These are phyloP conservation scores for Juncus effusus DNA, from an alignment of 176 grass and related monocot species.

Conservation along the genomic window DNA sequence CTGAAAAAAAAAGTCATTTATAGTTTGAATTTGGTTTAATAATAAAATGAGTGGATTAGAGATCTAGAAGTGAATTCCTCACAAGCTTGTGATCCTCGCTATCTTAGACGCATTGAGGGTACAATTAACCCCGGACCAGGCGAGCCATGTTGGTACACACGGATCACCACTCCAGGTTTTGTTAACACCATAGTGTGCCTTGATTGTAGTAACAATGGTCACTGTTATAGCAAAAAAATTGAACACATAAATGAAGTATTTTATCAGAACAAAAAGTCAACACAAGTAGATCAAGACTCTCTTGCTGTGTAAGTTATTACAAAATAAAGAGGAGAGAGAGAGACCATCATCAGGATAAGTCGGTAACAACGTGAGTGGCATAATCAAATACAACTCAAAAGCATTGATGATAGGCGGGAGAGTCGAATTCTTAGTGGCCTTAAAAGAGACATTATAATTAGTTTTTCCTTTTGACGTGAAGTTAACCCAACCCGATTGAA, in stretches of 20 bases:
- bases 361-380: neutral
- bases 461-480: neutral
- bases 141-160: conserved; percentile 29
- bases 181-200: conserved; percentile 28
- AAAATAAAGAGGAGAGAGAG: neutral
- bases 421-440: neutral
- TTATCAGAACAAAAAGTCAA: conserved; percentile 1
- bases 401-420: conserved; percentile 33
- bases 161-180: conserved; percentile 55
- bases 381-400: conserved; percentile 34
- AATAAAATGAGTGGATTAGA: neutral
- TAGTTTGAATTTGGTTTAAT: neutral
- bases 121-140: conserved; percentile 42
- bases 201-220: conserved; percentile 36
- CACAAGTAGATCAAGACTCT: neutral
- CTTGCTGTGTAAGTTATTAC: neutral
- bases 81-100: conserved; percentile 37
- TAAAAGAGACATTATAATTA: conserved; percentile 4
- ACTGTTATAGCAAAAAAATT: conserved; percentile 17
- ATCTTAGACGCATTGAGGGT: conserved; percentile 6
- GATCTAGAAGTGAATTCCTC: neutral
- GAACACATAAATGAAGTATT: neutral
- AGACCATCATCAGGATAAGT: conserved; percentile 38
- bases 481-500: rapidly evolving
- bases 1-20: conserved; percentile 20